phyloP scores from a whole-genome alignment of 2,329 filamentous ascomycete genomes.

The Helotiales sp. region DNA sequence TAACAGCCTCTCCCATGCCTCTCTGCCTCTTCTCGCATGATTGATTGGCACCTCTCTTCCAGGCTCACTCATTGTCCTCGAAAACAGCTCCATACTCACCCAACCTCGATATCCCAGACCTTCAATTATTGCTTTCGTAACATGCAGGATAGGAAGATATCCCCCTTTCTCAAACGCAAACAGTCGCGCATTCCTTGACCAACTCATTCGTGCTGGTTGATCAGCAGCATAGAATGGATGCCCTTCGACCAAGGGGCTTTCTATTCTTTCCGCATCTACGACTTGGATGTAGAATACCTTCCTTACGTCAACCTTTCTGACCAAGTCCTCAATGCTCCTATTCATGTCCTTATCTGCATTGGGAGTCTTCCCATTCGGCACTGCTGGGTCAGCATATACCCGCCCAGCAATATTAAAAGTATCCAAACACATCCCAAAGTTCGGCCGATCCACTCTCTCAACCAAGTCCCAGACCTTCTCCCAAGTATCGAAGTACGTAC shows the following conservation, averaged over 20 bases:
- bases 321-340: slow-evolving; percentile 27
- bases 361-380: slow-evolving; percentile 48
- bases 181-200: slow-evolving; percentile 71
- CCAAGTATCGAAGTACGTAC: slow-evolving; percentile 71
- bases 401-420: slow-evolving; percentile 74
- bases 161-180: slow-evolving; percentile 65
- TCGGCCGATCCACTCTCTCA: slow-evolving; percentile 59
- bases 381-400: slow-evolving; percentile 67
- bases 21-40: slow-evolving; percentile 51
- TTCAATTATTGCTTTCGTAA: slow-evolving; percentile 48
- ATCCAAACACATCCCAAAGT: slow-evolving; percentile 76
- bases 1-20: slow-evolving; percentile 46
- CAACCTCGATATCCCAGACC: slow-evolving; percentile 58
- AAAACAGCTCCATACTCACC: slow-evolving; percentile 61
- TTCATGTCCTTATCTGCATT: slow-evolving; percentile 56
- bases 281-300: slow-evolving; percentile 78
- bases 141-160: slow-evolving; percentile 55
- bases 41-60: slow-evolving; percentile 46
- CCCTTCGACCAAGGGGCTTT: slow-evolving; percentile 52
- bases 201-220: slow-evolving; percentile 69
- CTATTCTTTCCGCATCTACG: slow-evolving; percentile 68
- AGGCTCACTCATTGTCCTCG: slow-evolving; percentile 48
- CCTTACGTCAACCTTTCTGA: slow-evolving; percentile 49
- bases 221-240: slow-evolving; percentile 58
- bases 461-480: slow-evolving; percentile 70